phyloP scores from a whole-genome alignment of 176 grass and related monocot genomes.

The Eremochloa ophiuroides region DNA sequence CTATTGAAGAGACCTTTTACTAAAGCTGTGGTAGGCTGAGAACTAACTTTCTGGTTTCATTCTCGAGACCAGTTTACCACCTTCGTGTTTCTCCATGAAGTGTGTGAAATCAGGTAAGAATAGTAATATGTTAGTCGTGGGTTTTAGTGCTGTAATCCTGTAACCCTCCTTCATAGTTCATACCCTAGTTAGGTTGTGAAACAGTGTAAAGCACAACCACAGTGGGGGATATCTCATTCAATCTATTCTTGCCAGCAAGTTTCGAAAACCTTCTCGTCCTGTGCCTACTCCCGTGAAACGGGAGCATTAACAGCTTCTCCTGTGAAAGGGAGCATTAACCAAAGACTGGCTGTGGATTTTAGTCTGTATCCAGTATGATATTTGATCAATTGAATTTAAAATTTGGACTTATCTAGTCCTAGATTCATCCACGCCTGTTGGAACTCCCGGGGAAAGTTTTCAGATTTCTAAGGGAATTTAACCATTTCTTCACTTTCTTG shows the following conservation, averaged over 20 bases:
- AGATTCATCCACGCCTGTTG: neutral
- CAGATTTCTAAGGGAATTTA: neutral
- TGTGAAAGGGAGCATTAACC: neutral
- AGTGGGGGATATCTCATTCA: no score
- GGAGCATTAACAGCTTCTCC: no score
- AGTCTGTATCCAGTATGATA: neutral
- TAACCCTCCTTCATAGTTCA: neutral
- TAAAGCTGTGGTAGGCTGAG: neutral
- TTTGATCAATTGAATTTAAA: neutral
- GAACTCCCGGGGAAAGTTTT: neutral
- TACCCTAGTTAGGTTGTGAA: no score
- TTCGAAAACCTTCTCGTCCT: no score
- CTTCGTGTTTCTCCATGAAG: constrained; percentile 17
- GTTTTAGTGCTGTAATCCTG: constrained; percentile 14
- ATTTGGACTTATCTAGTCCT: neutral
- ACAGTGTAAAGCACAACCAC: no score
- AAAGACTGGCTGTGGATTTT: neutral
- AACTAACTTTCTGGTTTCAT: constrained; percentile 11
- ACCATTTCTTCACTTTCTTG: neutral
- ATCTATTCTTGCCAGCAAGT: no score
- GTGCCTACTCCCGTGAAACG: no score
- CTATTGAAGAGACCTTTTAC: constrained; percentile 10
- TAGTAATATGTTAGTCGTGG: constrained; percentile 5
- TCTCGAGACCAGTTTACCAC: neutral
- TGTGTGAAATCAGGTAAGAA: constrained; percentile 22